Conservation (phyloP, 345 rosid genomes). For the Salix suchowensis region DNA sequence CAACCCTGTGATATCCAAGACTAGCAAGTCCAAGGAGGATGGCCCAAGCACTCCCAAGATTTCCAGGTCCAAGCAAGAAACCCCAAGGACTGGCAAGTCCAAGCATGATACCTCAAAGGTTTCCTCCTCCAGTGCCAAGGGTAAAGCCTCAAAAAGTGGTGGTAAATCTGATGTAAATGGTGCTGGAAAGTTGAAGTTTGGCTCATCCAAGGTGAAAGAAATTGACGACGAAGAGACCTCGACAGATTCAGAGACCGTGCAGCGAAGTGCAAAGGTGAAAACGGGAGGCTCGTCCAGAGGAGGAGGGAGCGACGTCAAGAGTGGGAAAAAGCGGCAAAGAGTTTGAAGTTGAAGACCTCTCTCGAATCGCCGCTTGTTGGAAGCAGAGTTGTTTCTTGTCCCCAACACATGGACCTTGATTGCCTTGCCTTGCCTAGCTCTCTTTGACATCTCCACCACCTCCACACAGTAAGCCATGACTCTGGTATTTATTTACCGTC, state of each 20-base stretch:
- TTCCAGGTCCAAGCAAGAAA: constrained; percentile 31
- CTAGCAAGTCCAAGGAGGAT: constrained; percentile 34
- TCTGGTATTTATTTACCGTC: constrained; percentile 8
- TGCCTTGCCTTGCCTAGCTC: neutral
- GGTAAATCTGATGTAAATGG: constrained; percentile 40
- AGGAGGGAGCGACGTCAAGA: constrained; percentile 45
- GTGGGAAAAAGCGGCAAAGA: constrained; percentile 62
- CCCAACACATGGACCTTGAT: neutral
- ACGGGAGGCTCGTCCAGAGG: constrained; percentile 39
- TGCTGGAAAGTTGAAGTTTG: constrained; percentile 44
- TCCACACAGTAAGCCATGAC: constrained; percentile 17
- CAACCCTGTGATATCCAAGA: constrained; percentile 25
- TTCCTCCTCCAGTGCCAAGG: constrained; percentile 34
- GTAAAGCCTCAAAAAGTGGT: constrained; percentile 31
- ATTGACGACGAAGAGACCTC: constrained; percentile 41
- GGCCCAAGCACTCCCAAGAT: constrained; percentile 6
- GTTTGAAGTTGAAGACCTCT: constrained; percentile 8
- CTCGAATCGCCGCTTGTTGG: neutral
- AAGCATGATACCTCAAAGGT: constrained; percentile 41
- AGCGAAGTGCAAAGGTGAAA: constrained; percentile 43
- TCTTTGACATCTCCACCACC: constrained; percentile 1
- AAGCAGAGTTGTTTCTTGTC: neutral
- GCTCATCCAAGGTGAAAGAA: constrained; percentile 48
- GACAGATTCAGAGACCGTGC: constrained; percentile 37
- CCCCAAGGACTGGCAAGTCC: constrained; percentile 35